Base-by-base conservation (phyloP, 148 eudicot genomes). In the Cornus controversa region DNA sequence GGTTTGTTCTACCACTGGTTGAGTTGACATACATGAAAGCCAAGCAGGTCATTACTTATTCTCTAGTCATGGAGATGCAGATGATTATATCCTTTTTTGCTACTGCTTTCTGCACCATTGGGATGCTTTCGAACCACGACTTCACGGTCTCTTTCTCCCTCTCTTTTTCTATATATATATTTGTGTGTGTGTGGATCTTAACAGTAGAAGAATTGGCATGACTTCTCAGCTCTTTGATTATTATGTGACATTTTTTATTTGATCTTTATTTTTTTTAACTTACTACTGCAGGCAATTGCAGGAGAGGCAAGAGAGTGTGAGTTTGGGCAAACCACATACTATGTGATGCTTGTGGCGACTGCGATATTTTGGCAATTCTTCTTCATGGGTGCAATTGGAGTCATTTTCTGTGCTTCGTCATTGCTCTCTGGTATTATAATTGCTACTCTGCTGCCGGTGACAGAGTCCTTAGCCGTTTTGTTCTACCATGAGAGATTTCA, bases 11-110 rank as follows among this genome's bases (percentile, higher is more conserved):
- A 26, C 74, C 74, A 13, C 14, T 47, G 31, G 10, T 69, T 22
- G 72, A 71, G 62, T 15, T 71, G 28, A 71, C 29, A 3, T 45
- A 71, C 62, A 24, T 3, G 74, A 71, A 71, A 50, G 31, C 74
- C 60, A 71, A 45, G 16, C 60, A 71, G 34, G 57, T 60, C 18
- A 50, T 71, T 23, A 71, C 24, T 47, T 71, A 71, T 50, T 23
- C 74, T 24, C n/a, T 71, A 8, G 74, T 71, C 22, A 45, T 71
- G 74, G 74, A 71, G 62, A 71, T 71, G 29, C 74, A 45, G 53
- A 24, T 71, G 60, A 60, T 71, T 10, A 69, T 69, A 15, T 69
- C 53, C 22, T 50, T 47, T 24, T 71, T 71, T 15, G 74, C 74
- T 13, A 71, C 74, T 25, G 60, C 36, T 24, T 42, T 71, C 34